phyloP scores from a whole-genome alignment of 2,329 filamentous ascomycete species.

The Hymenotorrendiella dingleyae region DNA sequence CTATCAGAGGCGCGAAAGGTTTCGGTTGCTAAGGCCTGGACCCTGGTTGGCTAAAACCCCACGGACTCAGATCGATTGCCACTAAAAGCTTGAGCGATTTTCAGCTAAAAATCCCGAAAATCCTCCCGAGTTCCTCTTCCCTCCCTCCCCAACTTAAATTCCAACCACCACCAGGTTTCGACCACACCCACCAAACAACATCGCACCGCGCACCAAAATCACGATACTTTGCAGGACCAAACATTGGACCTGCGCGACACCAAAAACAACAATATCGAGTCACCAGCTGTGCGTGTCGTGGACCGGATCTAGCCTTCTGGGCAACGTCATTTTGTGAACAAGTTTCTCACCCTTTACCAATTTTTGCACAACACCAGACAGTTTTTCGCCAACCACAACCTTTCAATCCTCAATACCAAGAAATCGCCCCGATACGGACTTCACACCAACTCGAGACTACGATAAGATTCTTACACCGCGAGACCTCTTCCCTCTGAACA shows the following conservation, averaged over 20 bases:
- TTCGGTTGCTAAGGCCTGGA: neutral
- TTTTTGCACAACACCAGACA: neutral
- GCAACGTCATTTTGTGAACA: slow-evolving; percentile 4
- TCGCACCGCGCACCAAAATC: neutral
- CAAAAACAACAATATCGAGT: too few species aligned
- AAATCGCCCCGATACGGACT: neutral
- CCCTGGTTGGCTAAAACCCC: neutral
- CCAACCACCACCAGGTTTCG: slow-evolving; percentile 1
- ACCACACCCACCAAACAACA: slow-evolving; percentile 2
- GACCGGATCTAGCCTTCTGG: slow-evolving; percentile 1
- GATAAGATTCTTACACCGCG: neutral
- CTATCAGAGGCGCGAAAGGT: neutral
- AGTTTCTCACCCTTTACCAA: neutral
- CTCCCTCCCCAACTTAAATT: neutral
- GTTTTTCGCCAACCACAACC: slow-evolving; percentile 1
- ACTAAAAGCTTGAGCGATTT: slow-evolving; percentile 4
- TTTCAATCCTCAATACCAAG: slow-evolving; percentile 1
- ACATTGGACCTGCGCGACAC: slow-evolving; percentile 4
- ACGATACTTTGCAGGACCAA: too few species aligned
- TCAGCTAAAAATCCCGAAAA: neutral
- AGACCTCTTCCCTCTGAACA: neutral
- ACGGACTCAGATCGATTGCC: neutral
- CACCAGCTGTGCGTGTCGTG: slow-evolving; percentile 4
- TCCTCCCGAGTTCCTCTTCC: neutral
- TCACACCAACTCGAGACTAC: neutral